These are phyloP conservation scores for Myxozyma nipponensis DNA, from an alignment of 805 yeast species.

Conservation along the genomic window DNA sequence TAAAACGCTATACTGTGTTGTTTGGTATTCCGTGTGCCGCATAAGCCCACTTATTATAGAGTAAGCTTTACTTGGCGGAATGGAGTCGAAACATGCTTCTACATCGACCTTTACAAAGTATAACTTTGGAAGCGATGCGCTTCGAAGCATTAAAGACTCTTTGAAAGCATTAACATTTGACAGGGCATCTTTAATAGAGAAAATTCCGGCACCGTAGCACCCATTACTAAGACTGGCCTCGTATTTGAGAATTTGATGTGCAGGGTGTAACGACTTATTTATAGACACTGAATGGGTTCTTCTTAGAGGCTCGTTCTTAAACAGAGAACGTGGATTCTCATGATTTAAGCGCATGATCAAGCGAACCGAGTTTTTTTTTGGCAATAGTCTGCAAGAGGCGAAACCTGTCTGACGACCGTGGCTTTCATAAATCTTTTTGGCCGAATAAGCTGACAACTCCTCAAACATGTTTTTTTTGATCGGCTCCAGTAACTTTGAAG, in stretches of 20 bases:
- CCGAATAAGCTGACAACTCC: constrained; percentile 23
- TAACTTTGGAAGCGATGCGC: constrained; percentile 37
- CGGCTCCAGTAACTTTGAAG: constrained; percentile 42
- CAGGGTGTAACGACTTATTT: constrained; percentile 27
- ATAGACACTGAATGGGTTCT: constrained; percentile 20
- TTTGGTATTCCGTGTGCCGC: constrained; percentile 14
- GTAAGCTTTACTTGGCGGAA: constrained; percentile 35
- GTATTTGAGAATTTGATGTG: constrained; percentile 14
- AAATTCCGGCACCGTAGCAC: constrained; percentile 35
- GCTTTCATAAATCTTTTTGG: constrained; percentile 39
- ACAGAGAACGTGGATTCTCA: constrained; percentile 1
- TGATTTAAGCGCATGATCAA: constrained; percentile 23
- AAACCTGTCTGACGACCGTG: constrained; percentile 41
- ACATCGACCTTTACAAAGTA: constrained; percentile 71
- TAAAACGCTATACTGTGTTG: constrained; percentile 2
- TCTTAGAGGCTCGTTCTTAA: not conserved
- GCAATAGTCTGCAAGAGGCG: constrained; percentile 35
- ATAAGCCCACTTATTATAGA: constrained; percentile 19
- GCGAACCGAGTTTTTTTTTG: constrained; percentile 24
- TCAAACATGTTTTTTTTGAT: constrained; percentile 15
- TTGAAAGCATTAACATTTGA: constrained; percentile 41
- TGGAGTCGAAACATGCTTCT: constrained; percentile 68
- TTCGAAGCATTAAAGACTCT: constrained; percentile 22
- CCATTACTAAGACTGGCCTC: constrained; percentile 3
- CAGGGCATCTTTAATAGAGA: constrained; percentile 49